Evolutionary conservation across 257 asterid genomes (phyloP).

Genomic region (Nicotiana paniculata): DNA sequence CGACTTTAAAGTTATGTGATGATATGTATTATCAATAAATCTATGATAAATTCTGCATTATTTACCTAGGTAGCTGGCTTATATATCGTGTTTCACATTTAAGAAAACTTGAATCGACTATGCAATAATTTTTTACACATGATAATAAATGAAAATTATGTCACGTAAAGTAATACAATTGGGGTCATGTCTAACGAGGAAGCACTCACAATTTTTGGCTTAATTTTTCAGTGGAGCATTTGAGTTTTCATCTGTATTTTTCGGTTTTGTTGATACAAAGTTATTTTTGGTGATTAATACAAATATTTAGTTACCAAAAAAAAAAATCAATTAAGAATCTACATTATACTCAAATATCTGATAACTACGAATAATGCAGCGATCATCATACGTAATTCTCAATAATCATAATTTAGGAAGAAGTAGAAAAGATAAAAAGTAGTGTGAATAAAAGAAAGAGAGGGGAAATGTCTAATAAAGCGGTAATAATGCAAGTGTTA

Average conservation of each 20-base stretch:
- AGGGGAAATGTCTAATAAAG: background rate
- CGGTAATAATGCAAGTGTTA: background rate
- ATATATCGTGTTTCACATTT: background rate
- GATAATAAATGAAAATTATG: no score
- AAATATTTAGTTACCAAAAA: no score
- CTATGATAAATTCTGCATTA: no score
- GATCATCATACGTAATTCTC: background rate
- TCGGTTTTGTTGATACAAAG: no score
- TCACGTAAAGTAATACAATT: background rate
- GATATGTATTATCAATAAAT: background rate
- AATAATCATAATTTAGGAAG: background rate
- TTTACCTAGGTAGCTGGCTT: background rate
- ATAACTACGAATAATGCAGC: background rate
- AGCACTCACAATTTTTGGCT: background rate
- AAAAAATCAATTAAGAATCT: background rate
- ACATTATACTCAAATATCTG: background rate
- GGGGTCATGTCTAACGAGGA: no score
- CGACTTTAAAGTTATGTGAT: no score
- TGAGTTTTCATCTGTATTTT: no score
- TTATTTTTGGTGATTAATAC: no score
- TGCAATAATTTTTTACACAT: background rate
- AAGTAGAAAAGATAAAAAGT: background rate
- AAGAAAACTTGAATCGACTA: background rate
- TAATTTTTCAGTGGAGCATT: no score
- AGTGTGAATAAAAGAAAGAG: conserved; percentile 2